phyloP scores from a whole-genome alignment of 2,329 filamentous ascomycete species.

The Penicillium frequentans region DNA sequence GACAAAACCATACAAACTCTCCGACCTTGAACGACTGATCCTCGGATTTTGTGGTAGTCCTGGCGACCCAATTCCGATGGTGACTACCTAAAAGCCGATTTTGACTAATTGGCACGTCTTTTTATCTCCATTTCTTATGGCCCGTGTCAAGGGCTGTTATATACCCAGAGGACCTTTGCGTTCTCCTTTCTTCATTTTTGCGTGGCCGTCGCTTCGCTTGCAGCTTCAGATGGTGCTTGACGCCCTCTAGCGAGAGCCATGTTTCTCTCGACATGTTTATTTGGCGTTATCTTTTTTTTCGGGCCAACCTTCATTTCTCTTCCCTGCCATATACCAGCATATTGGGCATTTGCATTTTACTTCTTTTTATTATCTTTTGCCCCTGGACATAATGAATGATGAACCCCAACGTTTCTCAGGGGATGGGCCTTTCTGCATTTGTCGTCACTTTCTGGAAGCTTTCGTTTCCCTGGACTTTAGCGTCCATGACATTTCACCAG shows the following conservation, averaged over 20 bases:
- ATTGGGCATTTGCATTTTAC: conserved; percentile 15
- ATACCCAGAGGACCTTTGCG: conserved; percentile 12
- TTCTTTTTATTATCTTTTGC: conserved; percentile 14
- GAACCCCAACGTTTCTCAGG: conserved; percentile 11
- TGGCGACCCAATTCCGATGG: conserved; percentile 1
- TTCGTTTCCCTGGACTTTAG: neutral
- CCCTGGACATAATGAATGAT: conserved; percentile 27
- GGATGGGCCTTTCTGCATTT: conserved; percentile 2
- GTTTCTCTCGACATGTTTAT: conserved; percentile 1
- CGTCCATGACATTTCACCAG: neutral
- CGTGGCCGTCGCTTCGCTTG: neutral
- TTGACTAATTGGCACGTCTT: neutral
- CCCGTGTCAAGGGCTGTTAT: conserved; percentile 3
- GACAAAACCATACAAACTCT: conserved; percentile 66
- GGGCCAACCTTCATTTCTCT: conserved; percentile 7
- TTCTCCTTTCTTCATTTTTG: neutral
- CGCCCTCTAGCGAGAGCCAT: neutral
- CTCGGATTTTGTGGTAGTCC: conserved; percentile 44
- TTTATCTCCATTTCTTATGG: conserved; percentile 1
- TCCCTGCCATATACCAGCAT: conserved; percentile 20
- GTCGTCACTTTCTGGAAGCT: neutral
- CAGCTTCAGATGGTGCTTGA: conserved; percentile 1
- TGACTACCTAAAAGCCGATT: conserved; percentile 1
- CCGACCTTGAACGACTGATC: conserved; percentile 63
- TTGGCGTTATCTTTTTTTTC: conserved; percentile 10